phyloP scores from a whole-genome alignment of 495 filamentous ascomycete species.

The Talaromyces nanjingensis region DNA sequence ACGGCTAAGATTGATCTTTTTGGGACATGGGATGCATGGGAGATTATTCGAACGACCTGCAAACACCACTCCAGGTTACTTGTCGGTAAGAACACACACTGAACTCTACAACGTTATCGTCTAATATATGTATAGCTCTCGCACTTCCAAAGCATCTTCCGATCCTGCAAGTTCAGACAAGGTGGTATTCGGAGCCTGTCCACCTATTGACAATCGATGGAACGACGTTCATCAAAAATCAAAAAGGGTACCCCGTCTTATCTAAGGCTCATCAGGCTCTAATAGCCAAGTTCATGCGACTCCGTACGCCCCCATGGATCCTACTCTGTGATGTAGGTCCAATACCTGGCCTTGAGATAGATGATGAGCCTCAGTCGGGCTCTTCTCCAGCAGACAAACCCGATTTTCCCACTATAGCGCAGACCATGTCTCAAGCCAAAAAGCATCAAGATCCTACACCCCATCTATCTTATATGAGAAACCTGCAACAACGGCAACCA shows the following conservation, averaged over 20 bases:
- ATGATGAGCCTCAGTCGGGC: constrained; percentile 20
- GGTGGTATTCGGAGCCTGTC: constrained; percentile 94
- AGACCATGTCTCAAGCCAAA: constrained; percentile 46
- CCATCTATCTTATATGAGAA: constrained; percentile 73
- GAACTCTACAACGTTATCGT: neutral
- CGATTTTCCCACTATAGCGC: constrained; percentile 61
- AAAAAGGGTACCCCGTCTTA: constrained; percentile 75
- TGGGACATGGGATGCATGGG: constrained; percentile 89
- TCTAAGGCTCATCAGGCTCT: constrained; percentile 71
- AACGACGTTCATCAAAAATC: constrained; percentile 67
- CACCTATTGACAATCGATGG: constrained; percentile 66
- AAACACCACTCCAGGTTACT: constrained; percentile 75
- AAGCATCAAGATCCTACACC: constrained; percentile 51
- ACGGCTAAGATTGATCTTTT: constrained; percentile 52
- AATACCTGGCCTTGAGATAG: constrained; percentile 42
- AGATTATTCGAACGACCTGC: constrained; percentile 77
- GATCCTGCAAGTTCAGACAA: constrained; percentile 59
- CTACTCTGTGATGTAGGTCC: constrained; percentile 72
- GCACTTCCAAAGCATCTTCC: constrained; percentile 74
- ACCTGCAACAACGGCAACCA: constrained; percentile 79
- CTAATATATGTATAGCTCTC: constrained; percentile 50
- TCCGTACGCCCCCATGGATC: constrained; percentile 73
- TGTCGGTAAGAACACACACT: constrained; percentile 60
- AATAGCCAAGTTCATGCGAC: constrained; percentile 75
- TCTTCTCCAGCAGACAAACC: constrained; percentile 39